phyloP scores from a whole-genome alignment of 768 basidiomycete species.

The Russula sp. region DNA sequence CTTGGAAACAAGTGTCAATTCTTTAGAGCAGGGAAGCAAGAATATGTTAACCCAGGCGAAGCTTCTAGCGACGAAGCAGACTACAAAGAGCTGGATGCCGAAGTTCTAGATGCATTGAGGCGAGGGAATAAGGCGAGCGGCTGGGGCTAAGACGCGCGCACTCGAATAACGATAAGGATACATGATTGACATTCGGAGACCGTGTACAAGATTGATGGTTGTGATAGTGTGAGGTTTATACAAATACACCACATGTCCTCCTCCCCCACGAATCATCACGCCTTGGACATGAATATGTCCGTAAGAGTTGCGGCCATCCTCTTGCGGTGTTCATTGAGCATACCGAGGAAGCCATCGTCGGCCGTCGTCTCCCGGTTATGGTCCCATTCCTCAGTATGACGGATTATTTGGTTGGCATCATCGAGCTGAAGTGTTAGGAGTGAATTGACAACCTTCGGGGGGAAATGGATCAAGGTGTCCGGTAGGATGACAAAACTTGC shows the following conservation, averaged over 20 bases:
- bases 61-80: conserved; percentile 52
- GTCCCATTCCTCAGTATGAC: conserved; percentile 41
- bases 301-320: conserved; percentile 35
- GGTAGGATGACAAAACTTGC: too few species aligned
- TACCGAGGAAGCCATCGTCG: conserved; percentile 39
- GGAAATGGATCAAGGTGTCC: background rate
- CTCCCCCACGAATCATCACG: conserved; percentile 9
- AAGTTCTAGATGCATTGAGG: conserved; percentile 30
- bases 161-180: conserved; percentile 1
- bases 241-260: background rate
- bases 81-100: conserved; percentile 59
- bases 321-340: conserved; percentile 40
- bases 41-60: conserved; percentile 65
- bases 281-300: conserved; percentile 29
- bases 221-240: background rate
- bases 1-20: conserved; percentile 54
- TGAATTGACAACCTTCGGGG: conserved; percentile 34
- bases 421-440: conserved; percentile 37
- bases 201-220: background rate
- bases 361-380: conserved; percentile 31
- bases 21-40: conserved; percentile 58
- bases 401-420: conserved; percentile 31
- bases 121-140: background rate
- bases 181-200: background rate
- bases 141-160: background rate